Percentiles rank a stretch among this genome's conserved stretches.
Conservation (phyloP, 352 stramenopile genomes). For the Peronospora farinosa region DNA sequence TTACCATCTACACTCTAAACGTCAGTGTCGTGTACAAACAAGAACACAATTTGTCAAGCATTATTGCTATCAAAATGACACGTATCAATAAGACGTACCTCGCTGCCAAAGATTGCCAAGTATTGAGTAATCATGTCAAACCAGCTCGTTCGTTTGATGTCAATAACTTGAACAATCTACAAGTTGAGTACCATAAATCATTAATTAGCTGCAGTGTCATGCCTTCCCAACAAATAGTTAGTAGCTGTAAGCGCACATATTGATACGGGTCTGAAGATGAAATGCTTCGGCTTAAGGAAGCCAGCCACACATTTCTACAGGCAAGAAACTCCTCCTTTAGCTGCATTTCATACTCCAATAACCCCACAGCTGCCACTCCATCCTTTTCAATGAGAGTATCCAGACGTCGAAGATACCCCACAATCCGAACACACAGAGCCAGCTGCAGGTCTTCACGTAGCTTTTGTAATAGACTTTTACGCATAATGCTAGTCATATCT, state of each 20-base stretch:
- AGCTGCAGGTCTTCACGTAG: slow-evolving; percentile 77
- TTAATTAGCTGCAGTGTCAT: background rate
- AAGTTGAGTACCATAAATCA: background rate
- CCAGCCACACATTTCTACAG: slow-evolving; percentile 71
- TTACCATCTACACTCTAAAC: slow-evolving; percentile 61
- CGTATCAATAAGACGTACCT: slow-evolving; percentile 25
- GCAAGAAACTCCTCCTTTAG: slow-evolving; percentile 83
- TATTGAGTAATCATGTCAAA: slow-evolving; percentile 90
- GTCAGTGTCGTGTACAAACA: background rate
- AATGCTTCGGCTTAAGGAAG: slow-evolving; percentile 50
- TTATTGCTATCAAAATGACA: background rate
- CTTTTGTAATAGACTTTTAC: slow-evolving; percentile 76
- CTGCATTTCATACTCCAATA: slow-evolving; percentile 63
- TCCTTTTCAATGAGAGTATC: slow-evolving; percentile 37
- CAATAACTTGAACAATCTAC: slow-evolving; percentile 81
- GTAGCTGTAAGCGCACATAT: slow-evolving; percentile 41
- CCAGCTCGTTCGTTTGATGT: slow-evolving; percentile 85
- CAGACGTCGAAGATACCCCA: slow-evolving; percentile 71
- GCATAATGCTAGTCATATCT: slow-evolving; percentile 56
- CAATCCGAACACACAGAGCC: slow-evolving; percentile 72
- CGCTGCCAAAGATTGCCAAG: slow-evolving; percentile 84
- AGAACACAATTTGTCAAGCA: background rate
- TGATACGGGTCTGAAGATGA: slow-evolving; percentile 70
- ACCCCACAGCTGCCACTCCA: slow-evolving; percentile 18
- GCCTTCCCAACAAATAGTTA: background rate